These are phyloP conservation scores for Syncephalastrum sp. DNA, from an alignment of 371 early-diverging fungal species.

Conservation along the genomic window DNA sequence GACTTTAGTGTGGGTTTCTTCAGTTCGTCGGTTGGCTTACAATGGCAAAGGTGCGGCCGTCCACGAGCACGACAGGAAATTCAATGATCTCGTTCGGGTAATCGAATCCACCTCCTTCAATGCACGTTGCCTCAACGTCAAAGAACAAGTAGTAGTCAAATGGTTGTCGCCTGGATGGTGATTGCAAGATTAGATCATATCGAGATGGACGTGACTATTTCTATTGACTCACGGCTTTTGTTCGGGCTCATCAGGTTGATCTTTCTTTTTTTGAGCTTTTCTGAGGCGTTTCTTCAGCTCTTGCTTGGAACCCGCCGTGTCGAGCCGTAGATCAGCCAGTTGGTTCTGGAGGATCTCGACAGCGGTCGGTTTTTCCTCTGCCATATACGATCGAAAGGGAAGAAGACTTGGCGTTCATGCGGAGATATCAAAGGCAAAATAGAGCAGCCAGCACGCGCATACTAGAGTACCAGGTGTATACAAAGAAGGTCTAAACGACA, in stretches of 20 bases:
- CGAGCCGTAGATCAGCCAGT: conserved; percentile 45
- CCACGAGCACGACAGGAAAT: conserved; percentile 75
- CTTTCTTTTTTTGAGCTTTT: conserved; percentile 42
- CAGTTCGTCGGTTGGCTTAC: conserved; percentile 27
- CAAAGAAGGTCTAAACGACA: too few relatives aligned
- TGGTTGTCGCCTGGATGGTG: conserved; percentile 14
- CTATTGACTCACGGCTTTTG: neutral
- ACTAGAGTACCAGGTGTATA: too few relatives aligned
- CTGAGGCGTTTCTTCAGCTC: conserved; percentile 52
- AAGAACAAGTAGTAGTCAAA: conserved; percentile 68
- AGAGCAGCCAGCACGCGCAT: too few relatives aligned
- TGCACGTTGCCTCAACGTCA: conserved; percentile 86
- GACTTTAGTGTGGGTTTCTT: neutral
- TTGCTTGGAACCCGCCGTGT: conserved; percentile 48
- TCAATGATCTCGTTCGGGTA: conserved; percentile 84
- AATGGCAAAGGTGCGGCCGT: conserved; percentile 56
- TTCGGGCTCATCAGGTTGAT: neutral
- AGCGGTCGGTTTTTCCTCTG: conserved; percentile 14
- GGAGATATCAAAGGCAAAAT: neutral
- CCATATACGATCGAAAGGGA: neutral
- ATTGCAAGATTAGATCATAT: neutral
- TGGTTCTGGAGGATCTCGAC: conserved; percentile 49
- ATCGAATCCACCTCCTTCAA: conserved; percentile 51
- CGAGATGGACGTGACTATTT: conserved; percentile 1
- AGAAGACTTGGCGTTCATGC: neutral